Evolutionary conservation across 768 basidiomycete genomes (phyloP).

Genomic region (Pulveroboletus sp.): DNA sequence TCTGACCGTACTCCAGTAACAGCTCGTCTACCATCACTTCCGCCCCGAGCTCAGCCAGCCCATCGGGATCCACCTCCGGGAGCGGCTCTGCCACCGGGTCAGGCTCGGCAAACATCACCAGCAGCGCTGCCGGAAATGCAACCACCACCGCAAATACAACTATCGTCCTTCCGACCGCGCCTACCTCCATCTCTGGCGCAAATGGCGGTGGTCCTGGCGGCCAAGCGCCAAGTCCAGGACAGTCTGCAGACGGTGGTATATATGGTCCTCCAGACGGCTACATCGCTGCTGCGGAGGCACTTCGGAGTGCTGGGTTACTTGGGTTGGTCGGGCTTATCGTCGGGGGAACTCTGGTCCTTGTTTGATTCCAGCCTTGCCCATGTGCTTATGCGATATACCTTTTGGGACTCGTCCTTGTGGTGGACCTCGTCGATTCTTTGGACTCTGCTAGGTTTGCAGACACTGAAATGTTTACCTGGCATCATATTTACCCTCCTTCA

Average conservation of each 20-base stretch:
- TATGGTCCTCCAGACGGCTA: conserved; percentile 71
- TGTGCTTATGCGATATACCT: conserved; percentile 12
- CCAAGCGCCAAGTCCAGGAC: conserved; percentile 59
- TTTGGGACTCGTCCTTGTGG: conserved; percentile 6
- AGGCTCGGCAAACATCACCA: conserved; percentile 15
- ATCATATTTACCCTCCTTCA: conserved; percentile 22
- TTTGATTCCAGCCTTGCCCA: conserved; percentile 31
- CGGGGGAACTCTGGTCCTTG: conserved; percentile 46
- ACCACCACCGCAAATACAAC: conserved; percentile 25
- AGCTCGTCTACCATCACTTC: conserved; percentile 46
- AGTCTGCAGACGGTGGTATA: conserved; percentile 39
- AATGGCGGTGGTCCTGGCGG: conserved; percentile 41
- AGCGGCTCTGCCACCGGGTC: conserved; percentile 21
- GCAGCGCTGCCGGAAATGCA: conserved; percentile 26
- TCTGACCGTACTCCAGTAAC: conserved; percentile 42
- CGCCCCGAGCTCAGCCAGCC: conserved; percentile 35
- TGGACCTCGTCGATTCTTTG: conserved; percentile 16
- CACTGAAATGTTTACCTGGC: conserved; percentile 18
- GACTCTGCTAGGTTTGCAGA: conserved; percentile 20
- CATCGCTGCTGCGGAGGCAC: conserved; percentile 52
- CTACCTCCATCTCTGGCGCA: conserved; percentile 50
- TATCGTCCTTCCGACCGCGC: conserved; percentile 49
- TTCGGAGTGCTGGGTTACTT: conserved; percentile 46
- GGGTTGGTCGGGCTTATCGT: conserved; percentile 44
- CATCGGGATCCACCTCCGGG: conserved; percentile 18